Evolutionary conservation across 352 stramenopile genomes (phyloP).

Genomic region (Phytophthora hibernalis): DNA sequence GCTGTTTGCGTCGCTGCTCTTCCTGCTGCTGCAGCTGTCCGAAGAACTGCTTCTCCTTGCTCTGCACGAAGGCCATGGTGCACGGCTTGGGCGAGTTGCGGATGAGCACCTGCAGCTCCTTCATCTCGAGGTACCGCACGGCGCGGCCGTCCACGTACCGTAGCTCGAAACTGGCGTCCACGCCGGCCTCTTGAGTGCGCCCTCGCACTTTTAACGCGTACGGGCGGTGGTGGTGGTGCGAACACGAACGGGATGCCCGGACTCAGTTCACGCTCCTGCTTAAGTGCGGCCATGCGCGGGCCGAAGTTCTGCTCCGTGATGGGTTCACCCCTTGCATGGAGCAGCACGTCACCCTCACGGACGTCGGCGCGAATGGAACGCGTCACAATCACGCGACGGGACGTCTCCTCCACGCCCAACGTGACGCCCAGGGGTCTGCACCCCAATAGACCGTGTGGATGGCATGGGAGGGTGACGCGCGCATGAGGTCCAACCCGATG

Average conservation of each 20-base stretch:
- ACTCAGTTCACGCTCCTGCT: conserved; percentile 54
- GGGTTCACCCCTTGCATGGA: conserved; percentile 47
- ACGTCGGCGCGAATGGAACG: conserved; percentile 63
- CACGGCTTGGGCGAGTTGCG: conserved; percentile 64
- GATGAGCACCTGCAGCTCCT: conserved; percentile 71
- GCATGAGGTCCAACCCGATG: conserved; percentile 70
- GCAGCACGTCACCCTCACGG: conserved; percentile 60
- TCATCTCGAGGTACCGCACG: conserved; percentile 70
- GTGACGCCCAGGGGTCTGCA: conserved; percentile 63
- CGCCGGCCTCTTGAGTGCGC: conserved; percentile 55
- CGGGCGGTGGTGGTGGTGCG: conserved; percentile 50
- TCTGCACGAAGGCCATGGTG: conserved; percentile 67
- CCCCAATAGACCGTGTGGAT: conserved; percentile 52
- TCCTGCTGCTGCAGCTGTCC: conserved; percentile 41
- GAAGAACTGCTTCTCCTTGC: conserved; percentile 57
- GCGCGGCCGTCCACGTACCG: conserved; percentile 58
- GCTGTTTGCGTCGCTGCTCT: conserved; percentile 32
- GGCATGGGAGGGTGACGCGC: conserved; percentile 26
- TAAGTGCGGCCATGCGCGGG: conserved; percentile 56
- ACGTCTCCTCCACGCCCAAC: conserved; percentile 78
- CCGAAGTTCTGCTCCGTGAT: conserved; percentile 67
- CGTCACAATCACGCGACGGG: conserved; percentile 72
- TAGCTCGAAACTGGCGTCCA: conserved; percentile 71
- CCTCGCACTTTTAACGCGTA: conserved; percentile 62
- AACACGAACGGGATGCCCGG: conserved; percentile 71